A percentile compares a stretch with the other conserved stretches of the same genome.
Evolutionary conservation across 179 eudicot genomes (phyloP).

Genomic region (Patellifolia procumbens): DNA sequence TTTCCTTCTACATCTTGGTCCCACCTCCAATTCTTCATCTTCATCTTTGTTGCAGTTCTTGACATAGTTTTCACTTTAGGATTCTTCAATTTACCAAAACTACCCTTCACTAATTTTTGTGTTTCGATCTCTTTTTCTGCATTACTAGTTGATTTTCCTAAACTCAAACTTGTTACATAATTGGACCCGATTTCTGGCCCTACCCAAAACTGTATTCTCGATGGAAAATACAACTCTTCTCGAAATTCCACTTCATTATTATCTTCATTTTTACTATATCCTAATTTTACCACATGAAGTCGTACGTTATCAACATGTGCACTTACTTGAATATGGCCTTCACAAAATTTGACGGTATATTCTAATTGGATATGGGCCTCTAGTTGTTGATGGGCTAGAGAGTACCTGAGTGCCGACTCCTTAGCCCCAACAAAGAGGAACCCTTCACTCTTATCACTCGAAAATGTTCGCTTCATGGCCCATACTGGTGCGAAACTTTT

Average conservation of each 20-base stretch:
- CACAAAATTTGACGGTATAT: conserved; percentile 49
- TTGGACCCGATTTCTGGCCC: conserved; percentile 78
- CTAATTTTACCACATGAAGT: conserved; percentile 66
- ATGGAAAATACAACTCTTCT: conserved; percentile 75
- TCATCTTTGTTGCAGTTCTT: conserved; percentile 47
- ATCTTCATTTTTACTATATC: conserved; percentile 38
- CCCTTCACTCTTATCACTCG: conserved; percentile 10
- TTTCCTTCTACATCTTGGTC: conserved; percentile 86
- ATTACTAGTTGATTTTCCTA: conserved; percentile 62
- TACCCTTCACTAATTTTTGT: conserved; percentile 64
- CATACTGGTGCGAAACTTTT: conserved; percentile 66
- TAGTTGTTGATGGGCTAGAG: conserved; percentile 83
- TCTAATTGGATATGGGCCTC: conserved; percentile 79
- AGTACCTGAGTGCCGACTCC: conserved; percentile 66
- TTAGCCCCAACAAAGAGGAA: conserved; percentile 47
- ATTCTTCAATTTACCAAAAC: conserved; percentile 48
- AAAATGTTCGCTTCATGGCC: conserved; percentile 51
- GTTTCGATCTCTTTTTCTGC: conserved; percentile 52
- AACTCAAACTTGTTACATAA: conserved; percentile 56
- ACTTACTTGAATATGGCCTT: conserved; percentile 56
- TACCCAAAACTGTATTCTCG: conserved; percentile 66
- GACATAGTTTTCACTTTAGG: conserved; percentile 66
- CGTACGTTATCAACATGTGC: conserved; percentile 74
- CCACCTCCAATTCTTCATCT: conserved; percentile 74
- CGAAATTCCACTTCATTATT: conserved; percentile 19